Conservation (phyloP, 176 grass and related monocot genomes). For the Poa pratensis region DNA sequence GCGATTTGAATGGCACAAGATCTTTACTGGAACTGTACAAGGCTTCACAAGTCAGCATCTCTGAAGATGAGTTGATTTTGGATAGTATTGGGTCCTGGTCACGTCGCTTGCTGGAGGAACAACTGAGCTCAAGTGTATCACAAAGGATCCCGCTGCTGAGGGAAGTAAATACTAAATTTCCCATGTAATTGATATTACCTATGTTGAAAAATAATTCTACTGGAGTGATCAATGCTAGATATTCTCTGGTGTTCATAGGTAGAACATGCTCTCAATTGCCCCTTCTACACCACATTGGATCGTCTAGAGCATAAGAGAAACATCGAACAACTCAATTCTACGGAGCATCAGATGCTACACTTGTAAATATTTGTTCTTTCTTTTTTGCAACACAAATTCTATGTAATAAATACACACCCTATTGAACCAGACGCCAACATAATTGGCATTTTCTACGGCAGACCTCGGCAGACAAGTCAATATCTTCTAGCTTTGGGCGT, state of each 20-base stretch:
- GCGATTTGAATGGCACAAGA: constrained; percentile 24
- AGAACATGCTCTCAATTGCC: constrained; percentile 4
- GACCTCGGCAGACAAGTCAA: constrained; percentile 5
- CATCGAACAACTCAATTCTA: neutral
- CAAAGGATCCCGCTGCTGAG: constrained; percentile 11
- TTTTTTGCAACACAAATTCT: neutral
- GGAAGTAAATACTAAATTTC: constrained; percentile 48
- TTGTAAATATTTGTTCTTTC: neutral
- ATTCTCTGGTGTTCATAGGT: constrained; percentile 4
- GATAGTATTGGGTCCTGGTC: constrained; percentile 64
- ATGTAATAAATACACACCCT: neutral
- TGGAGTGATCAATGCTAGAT: neutral
- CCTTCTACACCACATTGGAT: constrained; percentile 21
- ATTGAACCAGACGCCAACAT: neutral
- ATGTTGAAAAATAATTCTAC: neutral
- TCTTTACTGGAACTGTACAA: constrained; percentile 71
- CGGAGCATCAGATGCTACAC: neutral
- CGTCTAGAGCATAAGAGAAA: constrained; percentile 31
- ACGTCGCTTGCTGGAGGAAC: constrained; percentile 51
- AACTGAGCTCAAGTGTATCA: constrained; percentile 27
- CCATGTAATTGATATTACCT: neutral
- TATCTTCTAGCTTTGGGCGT: constrained; percentile 50
- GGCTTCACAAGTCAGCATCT: constrained; percentile 67
- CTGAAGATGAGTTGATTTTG: constrained; percentile 46
- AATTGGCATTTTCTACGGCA: constrained; percentile 41